Base-by-base conservation (phyloP, 805 yeast genomes). In the Wickerhamomyces mucosus region DNA sequence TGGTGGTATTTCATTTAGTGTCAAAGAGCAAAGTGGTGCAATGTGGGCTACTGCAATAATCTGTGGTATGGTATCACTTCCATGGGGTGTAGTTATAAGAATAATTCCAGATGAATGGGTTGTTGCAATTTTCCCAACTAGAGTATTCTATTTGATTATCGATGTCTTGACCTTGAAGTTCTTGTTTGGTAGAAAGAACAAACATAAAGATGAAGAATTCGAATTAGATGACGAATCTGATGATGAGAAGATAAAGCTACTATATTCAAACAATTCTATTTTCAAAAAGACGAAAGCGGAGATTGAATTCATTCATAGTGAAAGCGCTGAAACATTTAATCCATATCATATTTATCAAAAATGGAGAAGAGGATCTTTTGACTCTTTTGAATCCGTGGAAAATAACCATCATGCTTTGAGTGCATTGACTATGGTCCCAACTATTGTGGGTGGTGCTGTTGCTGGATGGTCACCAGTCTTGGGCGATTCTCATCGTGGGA, bases 1-100 rank as follows among this genome's bases (percentile, higher is more conserved):
- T 40, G 99, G 99, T 33, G 98, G 99, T 34, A 82, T 89, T 26
- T 96, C 98, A 0, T 92, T 92, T 58, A 74, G 88, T 7, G 68
- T 88, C 41, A 73, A 72, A 3, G 68, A 78, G 39, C 94, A 82
- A 57, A 79, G 94, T 1, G 80, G 81, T 7, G 74, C 74, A 1
- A 75, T 78, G 81, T 94, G 98, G 98, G 92, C 72, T 1, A 75
- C 85, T 3, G 92, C 97, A 0, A 57, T 89, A 5, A 48, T 81
- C 18, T 74, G 94, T 59, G 97, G 97, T 19, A 52, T 80, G 40
- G 29, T 81, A 13, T 78, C 95, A 12, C 58, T 92, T 25, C 96
- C 97, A 0, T 68, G 74, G 27, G 97, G 96, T 34, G 52, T 65
- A 14, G 17, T 86, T 10, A 69, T 89, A 27, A 72, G 99, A 51